Base-by-base conservation (phyloP, 169 alveolate genomes). In the Eimeria falciformis region DNA sequence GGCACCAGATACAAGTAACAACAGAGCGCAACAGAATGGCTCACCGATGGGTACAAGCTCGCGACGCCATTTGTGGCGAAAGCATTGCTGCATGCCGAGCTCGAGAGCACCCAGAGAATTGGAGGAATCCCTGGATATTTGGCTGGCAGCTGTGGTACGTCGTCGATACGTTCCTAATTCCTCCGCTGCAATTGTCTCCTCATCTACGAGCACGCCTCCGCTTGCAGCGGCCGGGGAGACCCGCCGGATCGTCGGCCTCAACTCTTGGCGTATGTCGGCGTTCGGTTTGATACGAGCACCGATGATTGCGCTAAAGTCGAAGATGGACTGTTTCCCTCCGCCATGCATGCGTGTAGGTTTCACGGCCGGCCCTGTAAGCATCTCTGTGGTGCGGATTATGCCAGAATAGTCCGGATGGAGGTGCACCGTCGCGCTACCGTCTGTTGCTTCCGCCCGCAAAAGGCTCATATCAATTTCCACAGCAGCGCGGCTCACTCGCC, bases 81-180 rank as follows among this genome's bases (percentile, higher is more conserved):
- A 79, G 88, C 73, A 27, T 68, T 71, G 88, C 73, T 79, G 73
- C 88, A 79, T 79, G 73, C 53, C 88, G 29, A 79, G 88, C 33
- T 79, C 88, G 73, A 50, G 50, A 58, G 18, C 14, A 2, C 88
- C 88, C 0, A 45, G 47, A 50, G 47, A 53, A 53, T 25, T 25
- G 27, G 55, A 79, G 27, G 88, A 53, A 71, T 79, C 88, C 40
- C 73, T 68, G 29, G 88, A 29, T n/a, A n/a, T n/a, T n/a, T n/a
- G n/a, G 73, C 55, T 27, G 12, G 40, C 88, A 50, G 40, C 25
- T 27, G 73, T 68, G 71, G 56, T 71, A 27, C 50, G 18, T 3
- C 21, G 29, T 4, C 71, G 53, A 55, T 68, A 27, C 29, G 29
- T 5, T 5, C 68, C 37, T 9, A 79, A n/a, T 1, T 25, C 88